Evolutionary conservation across 2,329 filamentous ascomycete genomes (phyloP).

Genomic region (Stemphylium beticola): DNA sequence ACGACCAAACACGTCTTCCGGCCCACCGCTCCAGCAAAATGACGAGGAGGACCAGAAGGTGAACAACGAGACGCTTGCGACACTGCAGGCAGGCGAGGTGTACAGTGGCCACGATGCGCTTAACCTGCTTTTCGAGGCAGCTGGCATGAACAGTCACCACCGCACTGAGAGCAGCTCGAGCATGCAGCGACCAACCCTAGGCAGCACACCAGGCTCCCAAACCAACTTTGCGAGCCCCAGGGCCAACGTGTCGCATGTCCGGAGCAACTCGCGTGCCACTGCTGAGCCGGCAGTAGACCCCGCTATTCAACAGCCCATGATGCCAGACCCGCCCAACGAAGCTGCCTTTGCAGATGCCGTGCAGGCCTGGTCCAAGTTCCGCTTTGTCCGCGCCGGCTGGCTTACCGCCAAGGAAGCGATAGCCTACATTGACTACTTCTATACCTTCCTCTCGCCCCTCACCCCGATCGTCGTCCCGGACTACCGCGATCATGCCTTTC

Average conservation of each 20-base stretch:
- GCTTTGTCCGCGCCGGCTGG: conserved; percentile 96
- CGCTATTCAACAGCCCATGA: conserved; percentile 32
- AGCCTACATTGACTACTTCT: conserved; percentile 95
- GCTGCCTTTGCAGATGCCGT: conserved; percentile 67
- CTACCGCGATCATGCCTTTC: conserved; percentile 80
- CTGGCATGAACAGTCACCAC: conserved; percentile 56
- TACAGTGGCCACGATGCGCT: conserved; percentile 93
- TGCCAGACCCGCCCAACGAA: conserved; percentile 44
- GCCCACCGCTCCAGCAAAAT: conserved; percentile 28
- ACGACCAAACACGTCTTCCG: conserved; percentile 58
- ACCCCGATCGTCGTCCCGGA: conserved; percentile 94
- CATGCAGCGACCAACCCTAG: conserved; percentile 43
- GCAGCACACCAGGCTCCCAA: conserved; percentile 47
- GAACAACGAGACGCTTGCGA: conserved; percentile 65
- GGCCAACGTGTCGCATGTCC: conserved; percentile 29
- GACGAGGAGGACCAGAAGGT: conserved; percentile 63
- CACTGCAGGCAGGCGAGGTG: conserved; percentile 69
- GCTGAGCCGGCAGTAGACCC: conserved; percentile 41
- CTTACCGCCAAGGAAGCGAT: conserved; percentile 93
- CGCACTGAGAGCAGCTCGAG: conserved; percentile 55
- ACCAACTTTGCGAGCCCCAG: conserved; percentile 45
- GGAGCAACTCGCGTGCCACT: conserved; percentile 30
- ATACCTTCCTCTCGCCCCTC: conserved; percentile 85
- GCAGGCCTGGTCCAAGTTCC: conserved; percentile 86
- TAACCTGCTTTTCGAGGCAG: conserved; percentile 89